A percentile compares a stretch with the other conserved stretches of the same genome.
These are phyloP conservation scores for Saccharomycopsis vini DNA, from an alignment of 805 yeast species.

Conservation along the genomic window DNA sequence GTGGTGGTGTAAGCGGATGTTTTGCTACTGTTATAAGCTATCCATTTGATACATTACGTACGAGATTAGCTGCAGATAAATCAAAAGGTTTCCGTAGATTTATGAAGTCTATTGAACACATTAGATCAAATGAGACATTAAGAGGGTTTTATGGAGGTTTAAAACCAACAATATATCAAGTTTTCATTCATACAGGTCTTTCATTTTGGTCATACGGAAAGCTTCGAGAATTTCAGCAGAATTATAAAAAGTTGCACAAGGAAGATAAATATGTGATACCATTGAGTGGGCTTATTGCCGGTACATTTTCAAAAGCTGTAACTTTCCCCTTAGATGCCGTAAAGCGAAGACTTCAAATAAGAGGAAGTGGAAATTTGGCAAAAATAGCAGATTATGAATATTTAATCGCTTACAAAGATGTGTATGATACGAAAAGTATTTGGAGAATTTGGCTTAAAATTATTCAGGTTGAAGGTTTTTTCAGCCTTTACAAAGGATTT, in stretches of 20 bases:
- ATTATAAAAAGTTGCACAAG: conserved; percentile 4
- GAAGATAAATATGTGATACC: conserved; percentile 33
- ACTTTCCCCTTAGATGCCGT: conserved; percentile 84
- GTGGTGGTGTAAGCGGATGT: conserved; percentile 75
- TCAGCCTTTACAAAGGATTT: conserved; percentile 16
- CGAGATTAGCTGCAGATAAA: conserved; percentile 63
- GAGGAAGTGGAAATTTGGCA: conserved; percentile 22
- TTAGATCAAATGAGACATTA: conserved; percentile 30
- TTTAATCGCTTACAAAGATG: conserved; percentile 1
- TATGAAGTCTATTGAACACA: conserved; percentile 27
- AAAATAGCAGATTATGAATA: conserved; percentile 7
- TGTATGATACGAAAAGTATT: conserved; percentile 9
- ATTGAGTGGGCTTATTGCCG: conserved; percentile 66
- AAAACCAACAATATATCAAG: conserved; percentile 29
- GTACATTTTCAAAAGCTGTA: conserved; percentile 58
- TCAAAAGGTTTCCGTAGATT: conserved; percentile 28
- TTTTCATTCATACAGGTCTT: conserved; percentile 17
- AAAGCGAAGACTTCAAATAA: conserved; percentile 69
- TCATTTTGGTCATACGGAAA: conserved; percentile 17
- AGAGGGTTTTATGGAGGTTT: conserved; percentile 44
- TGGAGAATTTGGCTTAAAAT: conserved; percentile 6
- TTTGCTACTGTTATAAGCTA: conserved; percentile 67
- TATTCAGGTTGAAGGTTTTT: conserved; percentile 12
- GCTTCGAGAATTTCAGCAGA: conserved; percentile 28
- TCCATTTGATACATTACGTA: conserved; percentile 85